Evolutionary conservation across 345 rosid genomes (phyloP), one percentile per base, ranked within the genome.

Genomic region (Cardiospermum halicacabum): DNA sequence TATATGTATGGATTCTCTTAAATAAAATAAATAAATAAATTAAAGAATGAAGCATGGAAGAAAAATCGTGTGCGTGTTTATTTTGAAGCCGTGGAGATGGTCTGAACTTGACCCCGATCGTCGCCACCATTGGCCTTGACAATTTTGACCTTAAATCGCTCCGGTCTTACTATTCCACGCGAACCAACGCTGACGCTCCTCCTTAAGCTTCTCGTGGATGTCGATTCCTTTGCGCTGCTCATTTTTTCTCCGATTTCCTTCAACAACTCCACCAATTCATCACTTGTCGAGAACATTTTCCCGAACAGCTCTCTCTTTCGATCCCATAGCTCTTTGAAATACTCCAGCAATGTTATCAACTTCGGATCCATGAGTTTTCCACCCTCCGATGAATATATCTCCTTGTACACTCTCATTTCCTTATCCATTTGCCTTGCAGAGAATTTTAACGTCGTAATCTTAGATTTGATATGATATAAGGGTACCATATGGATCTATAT

Each of bases 131-230:
- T 56, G 13, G 69, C 64, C 45, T 65, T 65, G 12, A 75, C 70
- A 4, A 75, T 72, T 57, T 68, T 68, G 8, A 83, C 71, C 74
- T 73, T 83, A 61, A 83, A 83, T 64, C 82, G 49, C 24, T 71
- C 73, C 0, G 60, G 74, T 69, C 66, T 69, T 62, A 78, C 11
- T 0, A 51, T 55, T 3, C 64, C 68, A 2, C 58, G 53, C 1
- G 81, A 80, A 11, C 78, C 85, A 31, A 74, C 72, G 51, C 88
- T 83, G 42, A 60, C 47, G 53, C 81, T 83, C 66, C 88, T 70
- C 31, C 27, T 62, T 76, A 80, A 11, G 1, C 55, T 34, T 27
- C 54, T 51, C 24, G n/a, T 10, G 2, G 60, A 48, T 30, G 45
- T 62, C 53, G 1, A 42, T 5, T 11, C 4, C 2, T 24, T 25